A percentile compares a stretch with the other conserved stretches of the same genome.
Conservation (phyloP, 192 early-diverging fungal genomes). For the Pilobolus umbonatus region DNA sequence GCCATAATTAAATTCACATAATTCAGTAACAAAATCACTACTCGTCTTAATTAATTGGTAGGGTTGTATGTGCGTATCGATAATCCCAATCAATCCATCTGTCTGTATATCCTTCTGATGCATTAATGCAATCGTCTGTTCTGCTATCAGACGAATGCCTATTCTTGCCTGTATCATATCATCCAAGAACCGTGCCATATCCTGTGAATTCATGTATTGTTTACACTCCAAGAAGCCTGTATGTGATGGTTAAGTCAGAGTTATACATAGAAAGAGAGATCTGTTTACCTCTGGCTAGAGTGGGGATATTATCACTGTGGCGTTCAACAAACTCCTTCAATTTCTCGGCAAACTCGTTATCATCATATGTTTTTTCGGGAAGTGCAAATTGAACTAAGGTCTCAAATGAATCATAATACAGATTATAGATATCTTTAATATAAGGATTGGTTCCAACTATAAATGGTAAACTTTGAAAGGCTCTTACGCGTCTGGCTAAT, state of each 20-base stretch:
- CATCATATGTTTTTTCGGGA: slow-evolving; percentile 48
- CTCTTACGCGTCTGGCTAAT: slow-evolving; percentile 80
- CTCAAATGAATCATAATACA: slow-evolving; percentile 78
- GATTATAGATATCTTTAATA: slow-evolving; percentile 76
- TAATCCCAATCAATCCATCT: slow-evolving; percentile 73
- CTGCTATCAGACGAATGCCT: slow-evolving; percentile 86
- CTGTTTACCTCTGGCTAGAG: slow-evolving; percentile 70
- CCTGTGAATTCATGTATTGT: slow-evolving; percentile 74
- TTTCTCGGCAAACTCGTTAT: slow-evolving; percentile 62
- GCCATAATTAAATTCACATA: slow-evolving; percentile 92
- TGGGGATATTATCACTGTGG: slow-evolving; percentile 85
- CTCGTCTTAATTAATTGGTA: slow-evolving; percentile 61
- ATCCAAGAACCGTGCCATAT: slow-evolving; percentile 72
- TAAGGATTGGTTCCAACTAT: slow-evolving; percentile 97
- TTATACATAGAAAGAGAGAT: not conserved
- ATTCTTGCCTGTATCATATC: slow-evolving; percentile 88
- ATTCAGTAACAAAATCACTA: slow-evolving; percentile 68
- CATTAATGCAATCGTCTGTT: slow-evolving; percentile 81
- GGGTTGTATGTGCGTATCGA: slow-evolving; percentile 74
- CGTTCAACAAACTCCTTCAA: slow-evolving; percentile 69
- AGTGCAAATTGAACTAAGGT: slow-evolving; percentile 60
- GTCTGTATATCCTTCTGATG: slow-evolving; percentile 34
- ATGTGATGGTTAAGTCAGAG: not conserved
- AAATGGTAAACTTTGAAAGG: slow-evolving; percentile 86
- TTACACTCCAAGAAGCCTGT: slow-evolving; percentile 87